Evolutionary conservation across 441 rosid genomes (phyloP).

Genomic region (Gossypium davidsonii): DNA sequence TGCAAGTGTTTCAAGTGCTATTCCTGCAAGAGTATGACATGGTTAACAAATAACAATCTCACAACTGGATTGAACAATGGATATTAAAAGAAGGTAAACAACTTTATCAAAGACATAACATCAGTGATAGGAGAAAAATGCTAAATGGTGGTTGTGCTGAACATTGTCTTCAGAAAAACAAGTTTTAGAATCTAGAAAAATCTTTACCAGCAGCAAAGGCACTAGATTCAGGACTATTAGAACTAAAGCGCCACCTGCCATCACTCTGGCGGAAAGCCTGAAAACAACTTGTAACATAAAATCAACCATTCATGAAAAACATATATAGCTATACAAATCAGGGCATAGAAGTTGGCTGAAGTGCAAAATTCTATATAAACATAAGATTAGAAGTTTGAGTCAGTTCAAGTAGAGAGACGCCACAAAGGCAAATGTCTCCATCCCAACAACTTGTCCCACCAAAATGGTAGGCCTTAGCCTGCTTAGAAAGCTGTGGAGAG

Average conservation of each 20-base stretch:
- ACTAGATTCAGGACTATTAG: conserved; percentile 73
- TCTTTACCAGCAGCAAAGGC: conserved; percentile 84
- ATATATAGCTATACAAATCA: background rate
- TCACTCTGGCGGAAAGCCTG: conserved; percentile 93
- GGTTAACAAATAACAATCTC: conserved; percentile 5
- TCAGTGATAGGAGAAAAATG: background rate
- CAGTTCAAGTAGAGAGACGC: background rate
- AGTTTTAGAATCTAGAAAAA: conserved; percentile 9
- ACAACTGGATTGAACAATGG: background rate
- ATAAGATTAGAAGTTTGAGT: background rate
- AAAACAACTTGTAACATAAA: conserved; percentile 23
- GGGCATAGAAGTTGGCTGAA: background rate
- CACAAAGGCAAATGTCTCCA: conserved; percentile 2
- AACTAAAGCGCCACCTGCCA: conserved; percentile 91
- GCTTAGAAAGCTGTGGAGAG: background rate
- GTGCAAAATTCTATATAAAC: background rate
- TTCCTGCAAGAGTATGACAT: conserved; percentile 40
- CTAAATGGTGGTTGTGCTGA: background rate
- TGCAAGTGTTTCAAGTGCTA: conserved; percentile 87
- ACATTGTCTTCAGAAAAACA: background rate
- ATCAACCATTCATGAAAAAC: conserved; percentile 15
- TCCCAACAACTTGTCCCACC: conserved; percentile 7
- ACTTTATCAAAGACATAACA: background rate
- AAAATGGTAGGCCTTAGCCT: background rate
- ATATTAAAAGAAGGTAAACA: background rate